Evolutionary conservation across 768 basidiomycete genomes (phyloP).

Genomic region (Mycena leptocephala): DNA sequence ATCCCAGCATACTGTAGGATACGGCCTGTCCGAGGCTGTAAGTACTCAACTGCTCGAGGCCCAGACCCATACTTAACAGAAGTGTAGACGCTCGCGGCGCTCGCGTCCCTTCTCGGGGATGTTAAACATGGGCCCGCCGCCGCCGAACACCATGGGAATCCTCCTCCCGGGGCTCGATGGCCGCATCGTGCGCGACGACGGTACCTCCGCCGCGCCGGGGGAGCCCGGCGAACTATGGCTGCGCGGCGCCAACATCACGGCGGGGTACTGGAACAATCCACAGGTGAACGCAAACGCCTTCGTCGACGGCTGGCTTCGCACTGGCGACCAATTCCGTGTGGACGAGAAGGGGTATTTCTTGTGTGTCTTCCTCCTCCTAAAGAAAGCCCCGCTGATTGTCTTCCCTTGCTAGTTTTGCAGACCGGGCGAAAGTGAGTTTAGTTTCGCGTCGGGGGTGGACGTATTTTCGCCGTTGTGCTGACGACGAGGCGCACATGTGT

Average conservation of each 20-base stretch:
- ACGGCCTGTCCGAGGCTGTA: conserved; percentile 82
- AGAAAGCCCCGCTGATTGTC: background rate
- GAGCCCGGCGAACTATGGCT: conserved; percentile 82
- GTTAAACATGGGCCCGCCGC: conserved; percentile 46
- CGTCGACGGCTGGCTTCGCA: conserved; percentile 82
- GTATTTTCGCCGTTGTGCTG: background rate
- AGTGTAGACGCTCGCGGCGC: conserved; percentile 74
- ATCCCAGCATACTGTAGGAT: too few species aligned
- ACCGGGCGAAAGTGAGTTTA: conserved; percentile 76
- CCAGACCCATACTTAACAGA: background rate
- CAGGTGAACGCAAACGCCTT: conserved; percentile 80
- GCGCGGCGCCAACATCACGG: conserved; percentile 66
- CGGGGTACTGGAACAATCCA: conserved; percentile 84
- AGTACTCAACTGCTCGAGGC: conserved; percentile 39
- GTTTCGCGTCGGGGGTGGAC: too few species aligned
- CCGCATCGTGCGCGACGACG: conserved; percentile 73
- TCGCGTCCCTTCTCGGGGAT: conserved; percentile 63
- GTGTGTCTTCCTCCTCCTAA: conserved; percentile 56
- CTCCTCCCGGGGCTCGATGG: conserved; percentile 78
- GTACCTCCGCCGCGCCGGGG: conserved; percentile 65
- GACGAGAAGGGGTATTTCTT: conserved; percentile 77
- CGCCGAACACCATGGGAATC: conserved; percentile 60
- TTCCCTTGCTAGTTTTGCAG: conserved; percentile 73
- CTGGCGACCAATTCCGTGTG: conserved; percentile 80
- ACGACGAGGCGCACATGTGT: too few species aligned